Evolutionary conservation across 768 basidiomycete genomes (phyloP).

Genomic region (Tulasnella sp.): DNA sequence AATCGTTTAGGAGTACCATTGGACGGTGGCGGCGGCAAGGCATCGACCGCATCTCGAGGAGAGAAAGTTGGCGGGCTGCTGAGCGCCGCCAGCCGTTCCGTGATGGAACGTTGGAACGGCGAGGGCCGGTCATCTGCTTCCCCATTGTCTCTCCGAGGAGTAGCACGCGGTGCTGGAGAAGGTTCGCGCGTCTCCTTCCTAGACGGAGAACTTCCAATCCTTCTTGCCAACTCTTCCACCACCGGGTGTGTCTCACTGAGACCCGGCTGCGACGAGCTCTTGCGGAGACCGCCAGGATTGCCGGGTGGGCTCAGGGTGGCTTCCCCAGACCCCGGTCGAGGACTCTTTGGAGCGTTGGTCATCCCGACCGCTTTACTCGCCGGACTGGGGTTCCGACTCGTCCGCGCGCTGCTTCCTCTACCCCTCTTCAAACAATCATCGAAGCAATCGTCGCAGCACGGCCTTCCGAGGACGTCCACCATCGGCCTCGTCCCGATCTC

Average conservation of each 20-base stretch:
- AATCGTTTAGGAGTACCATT: slow-evolving; percentile 17
- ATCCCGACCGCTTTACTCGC: slow-evolving; percentile 29
- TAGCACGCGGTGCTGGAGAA: background rate
- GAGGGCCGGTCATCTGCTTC: slow-evolving; percentile 6
- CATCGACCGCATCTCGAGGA: background rate
- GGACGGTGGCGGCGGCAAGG: background rate
- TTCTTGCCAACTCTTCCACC: slow-evolving; percentile 60
- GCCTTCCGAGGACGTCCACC: slow-evolving; percentile 77
- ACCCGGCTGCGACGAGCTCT: slow-evolving; percentile 45
- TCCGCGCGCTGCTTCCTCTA: slow-evolving; percentile 1
- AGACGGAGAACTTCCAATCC: slow-evolving; percentile 44
- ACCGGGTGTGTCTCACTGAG: slow-evolving; percentile 44
- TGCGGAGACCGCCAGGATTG: slow-evolving; percentile 48
- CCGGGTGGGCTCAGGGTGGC: slow-evolving; percentile 28
- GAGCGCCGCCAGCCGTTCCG: slow-evolving; percentile 6
- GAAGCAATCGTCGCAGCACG: slow-evolving; percentile 77
- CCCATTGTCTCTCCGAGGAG: background rate
- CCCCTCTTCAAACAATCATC: slow-evolving; percentile 54
- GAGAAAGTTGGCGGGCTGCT: background rate
- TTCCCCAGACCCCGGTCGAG: slow-evolving; percentile 32
- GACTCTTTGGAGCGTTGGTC: slow-evolving; percentile 34
- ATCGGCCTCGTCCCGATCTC: slow-evolving; percentile 69
- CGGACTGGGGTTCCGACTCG: slow-evolving; percentile 22
- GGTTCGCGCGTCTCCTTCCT: background rate
- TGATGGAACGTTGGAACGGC: slow-evolving; percentile 4